phyloP scores from a whole-genome alignment of 2,329 filamentous ascomycete species.

The Apiospora arundinis region DNA sequence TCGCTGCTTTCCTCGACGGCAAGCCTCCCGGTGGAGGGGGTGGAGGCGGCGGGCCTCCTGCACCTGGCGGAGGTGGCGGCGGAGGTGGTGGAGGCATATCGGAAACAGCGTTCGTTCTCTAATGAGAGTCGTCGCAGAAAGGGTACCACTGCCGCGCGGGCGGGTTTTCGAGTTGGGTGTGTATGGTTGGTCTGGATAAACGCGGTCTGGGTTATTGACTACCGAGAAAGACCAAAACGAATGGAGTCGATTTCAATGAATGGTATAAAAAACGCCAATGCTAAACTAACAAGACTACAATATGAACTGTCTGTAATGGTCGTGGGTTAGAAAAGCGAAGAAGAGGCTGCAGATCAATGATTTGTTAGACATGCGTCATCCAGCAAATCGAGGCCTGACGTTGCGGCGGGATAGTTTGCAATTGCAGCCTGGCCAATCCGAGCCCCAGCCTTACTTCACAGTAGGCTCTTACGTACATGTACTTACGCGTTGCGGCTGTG shows the following conservation, averaged over 20 bases:
- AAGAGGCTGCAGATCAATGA: not conserved
- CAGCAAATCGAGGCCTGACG: constrained; percentile 15
- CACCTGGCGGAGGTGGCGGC: constrained; percentile 66
- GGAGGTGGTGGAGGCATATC: constrained; percentile 66
- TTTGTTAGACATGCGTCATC: not conserved
- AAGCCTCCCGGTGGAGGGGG: constrained; percentile 65
- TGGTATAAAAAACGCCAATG: not conserved
- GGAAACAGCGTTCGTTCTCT: not conserved
- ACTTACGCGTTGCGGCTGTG: constrained; percentile 10
- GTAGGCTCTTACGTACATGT: not conserved
- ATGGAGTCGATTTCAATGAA: not conserved
- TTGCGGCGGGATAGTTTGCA: constrained; percentile 1
- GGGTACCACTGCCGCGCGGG: constrained; percentile 1
- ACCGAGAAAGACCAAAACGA: not conserved
- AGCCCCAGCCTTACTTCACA: not conserved
- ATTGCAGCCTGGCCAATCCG: constrained; percentile 4
- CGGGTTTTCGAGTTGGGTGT: constrained; percentile 5
- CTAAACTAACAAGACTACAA: not conserved
- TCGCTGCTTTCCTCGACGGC: not conserved
- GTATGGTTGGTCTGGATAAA: not conserved
- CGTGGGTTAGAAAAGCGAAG: not conserved
- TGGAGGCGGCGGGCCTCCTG: constrained; percentile 67
- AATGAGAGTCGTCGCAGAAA: not conserved
- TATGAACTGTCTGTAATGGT: not conserved
- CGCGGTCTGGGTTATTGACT: not conserved